These are phyloP conservation scores for Aspergillus sclerotioniger DNA, from an alignment of 495 filamentous ascomycete species.

Conservation along the genomic window DNA sequence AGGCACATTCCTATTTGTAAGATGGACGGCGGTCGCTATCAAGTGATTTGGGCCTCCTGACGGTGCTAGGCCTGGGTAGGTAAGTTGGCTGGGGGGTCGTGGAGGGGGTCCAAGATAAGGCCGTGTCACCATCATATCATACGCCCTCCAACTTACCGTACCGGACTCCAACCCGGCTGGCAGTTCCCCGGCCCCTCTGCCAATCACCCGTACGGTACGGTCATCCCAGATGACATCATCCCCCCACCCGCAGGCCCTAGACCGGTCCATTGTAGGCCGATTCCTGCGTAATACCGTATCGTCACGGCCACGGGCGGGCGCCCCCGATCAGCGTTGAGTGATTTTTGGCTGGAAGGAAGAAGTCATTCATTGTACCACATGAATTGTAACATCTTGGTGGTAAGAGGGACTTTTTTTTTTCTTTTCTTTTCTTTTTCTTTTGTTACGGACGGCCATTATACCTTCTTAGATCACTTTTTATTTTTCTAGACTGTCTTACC, in stretches of 20 bases:
- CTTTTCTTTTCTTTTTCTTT: no score
- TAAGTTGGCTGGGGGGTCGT: neutral
- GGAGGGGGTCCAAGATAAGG: neutral
- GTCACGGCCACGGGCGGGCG: constrained; percentile 14
- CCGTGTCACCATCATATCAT: neutral
- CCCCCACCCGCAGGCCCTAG: constrained; percentile 27
- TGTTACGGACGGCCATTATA: no score
- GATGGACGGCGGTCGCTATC: neutral
- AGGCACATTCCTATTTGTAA: constrained; percentile 1
- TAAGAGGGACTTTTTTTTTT: no score
- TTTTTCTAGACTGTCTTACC: no score
- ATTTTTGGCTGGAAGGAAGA: constrained; percentile 8
- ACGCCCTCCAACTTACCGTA: constrained; percentile 2
- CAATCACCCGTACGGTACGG: constrained; percentile 12
- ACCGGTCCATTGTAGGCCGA: constrained; percentile 28
- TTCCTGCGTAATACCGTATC: constrained; percentile 20
- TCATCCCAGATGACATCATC: constrained; percentile 26
- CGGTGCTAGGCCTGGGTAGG: neutral
- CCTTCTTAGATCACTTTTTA: no score
- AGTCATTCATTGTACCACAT: neutral
- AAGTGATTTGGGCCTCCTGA: neutral
- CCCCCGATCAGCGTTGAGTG: constrained; percentile 13
- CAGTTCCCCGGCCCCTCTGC: constrained; percentile 9
- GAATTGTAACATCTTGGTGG: neutral
- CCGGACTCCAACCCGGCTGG: constrained; percentile 7